Conservation (phyloP, 2,329 filamentous ascomycete species). For the Zasmidium cellare region DNA sequence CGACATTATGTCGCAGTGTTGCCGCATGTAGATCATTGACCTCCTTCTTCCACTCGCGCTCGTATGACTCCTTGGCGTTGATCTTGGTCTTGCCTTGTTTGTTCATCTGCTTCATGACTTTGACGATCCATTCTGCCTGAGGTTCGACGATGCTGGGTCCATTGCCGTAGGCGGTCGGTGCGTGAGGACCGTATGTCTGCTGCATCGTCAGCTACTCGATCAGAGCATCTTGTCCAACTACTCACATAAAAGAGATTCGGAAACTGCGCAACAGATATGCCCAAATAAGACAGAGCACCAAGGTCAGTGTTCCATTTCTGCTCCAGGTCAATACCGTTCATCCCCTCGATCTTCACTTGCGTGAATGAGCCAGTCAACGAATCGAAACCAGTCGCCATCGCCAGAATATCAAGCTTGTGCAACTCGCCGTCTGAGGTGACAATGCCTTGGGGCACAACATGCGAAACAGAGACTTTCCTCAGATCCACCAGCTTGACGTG, state of each 20-base stretch:
- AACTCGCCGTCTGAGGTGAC: conserved; percentile 41
- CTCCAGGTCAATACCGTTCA: conserved; percentile 33
- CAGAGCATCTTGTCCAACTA: too few species aligned
- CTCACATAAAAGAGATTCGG: conserved; percentile 44
- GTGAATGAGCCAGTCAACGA: conserved; percentile 31
- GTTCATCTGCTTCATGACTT: conserved; percentile 19
- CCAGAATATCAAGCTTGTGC: conserved; percentile 42
- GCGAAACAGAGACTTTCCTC: conserved; percentile 42
- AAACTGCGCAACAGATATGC: conserved; percentile 29
- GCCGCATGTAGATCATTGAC: conserved; percentile 42
- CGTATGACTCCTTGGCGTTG: conserved; percentile 30
- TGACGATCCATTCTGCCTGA: conserved; percentile 36
- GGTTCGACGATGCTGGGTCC: conserved; percentile 38
- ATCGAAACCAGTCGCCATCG: conserved; percentile 46
- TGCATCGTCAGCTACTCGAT: conserved; percentile 44
- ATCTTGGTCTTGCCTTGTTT: conserved; percentile 19
- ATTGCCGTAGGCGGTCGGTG: conserved; percentile 45
- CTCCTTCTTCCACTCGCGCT: conserved; percentile 31
- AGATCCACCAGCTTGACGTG: conserved; percentile 45
- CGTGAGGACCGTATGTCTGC: conserved; percentile 41
- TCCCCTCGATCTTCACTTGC: conserved; percentile 36
- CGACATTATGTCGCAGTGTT: conserved; percentile 43
- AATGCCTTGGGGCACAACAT: conserved; percentile 55
- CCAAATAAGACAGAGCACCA: conserved; percentile 42
- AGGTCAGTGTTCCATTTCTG: conserved; percentile 39